These are phyloP conservation scores for Rhizoclosmatium globosum DNA, from an alignment of 192 early-diverging fungal species.

Conservation along the genomic window DNA sequence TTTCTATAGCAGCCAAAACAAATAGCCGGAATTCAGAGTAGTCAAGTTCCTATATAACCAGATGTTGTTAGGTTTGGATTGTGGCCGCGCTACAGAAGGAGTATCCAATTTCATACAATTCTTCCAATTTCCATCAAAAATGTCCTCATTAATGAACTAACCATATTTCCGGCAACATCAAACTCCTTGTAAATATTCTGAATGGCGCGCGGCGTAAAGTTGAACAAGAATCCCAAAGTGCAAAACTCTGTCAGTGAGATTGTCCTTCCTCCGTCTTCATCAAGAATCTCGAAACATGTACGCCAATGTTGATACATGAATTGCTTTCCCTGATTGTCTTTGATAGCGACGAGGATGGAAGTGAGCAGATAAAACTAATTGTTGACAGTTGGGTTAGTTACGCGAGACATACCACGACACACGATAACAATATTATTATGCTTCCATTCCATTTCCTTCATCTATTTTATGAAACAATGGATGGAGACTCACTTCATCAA, in stretches of 20 bases:
- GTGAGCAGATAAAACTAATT: constrained; percentile 56
- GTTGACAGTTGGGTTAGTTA: no score
- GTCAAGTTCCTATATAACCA: constrained; percentile 48
- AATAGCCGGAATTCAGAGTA: constrained; percentile 56
- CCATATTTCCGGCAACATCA: constrained; percentile 51
- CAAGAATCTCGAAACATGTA: constrained; percentile 61
- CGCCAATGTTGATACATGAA: constrained; percentile 61
- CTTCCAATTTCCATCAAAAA: not conserved
- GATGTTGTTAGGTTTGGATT: no score
- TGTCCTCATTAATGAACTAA: not conserved
- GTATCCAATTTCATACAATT: no score
- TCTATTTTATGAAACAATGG: constrained; percentile 12
- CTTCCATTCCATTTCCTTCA: not conserved
- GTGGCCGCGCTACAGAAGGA: no score
- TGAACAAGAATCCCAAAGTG: constrained; percentile 58
- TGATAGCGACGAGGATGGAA: constrained; percentile 58
- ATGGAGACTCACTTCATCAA: constrained; percentile 47
- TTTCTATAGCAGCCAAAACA: constrained; percentile 56
- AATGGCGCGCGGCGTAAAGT: constrained; percentile 51
- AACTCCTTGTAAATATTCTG: constrained; percentile 57
- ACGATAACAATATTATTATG: not conserved
- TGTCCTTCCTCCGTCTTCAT: constrained; percentile 56
- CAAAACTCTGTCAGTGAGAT: constrained; percentile 55
- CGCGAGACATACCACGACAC: no score
- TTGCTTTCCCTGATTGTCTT: constrained; percentile 53